Percentiles rank a stretch among this genome's conserved stretches.
phyloP scores from a whole-genome alignment of 1,284 basidiomycete species.

The Sanghuangporus weigelae region DNA sequence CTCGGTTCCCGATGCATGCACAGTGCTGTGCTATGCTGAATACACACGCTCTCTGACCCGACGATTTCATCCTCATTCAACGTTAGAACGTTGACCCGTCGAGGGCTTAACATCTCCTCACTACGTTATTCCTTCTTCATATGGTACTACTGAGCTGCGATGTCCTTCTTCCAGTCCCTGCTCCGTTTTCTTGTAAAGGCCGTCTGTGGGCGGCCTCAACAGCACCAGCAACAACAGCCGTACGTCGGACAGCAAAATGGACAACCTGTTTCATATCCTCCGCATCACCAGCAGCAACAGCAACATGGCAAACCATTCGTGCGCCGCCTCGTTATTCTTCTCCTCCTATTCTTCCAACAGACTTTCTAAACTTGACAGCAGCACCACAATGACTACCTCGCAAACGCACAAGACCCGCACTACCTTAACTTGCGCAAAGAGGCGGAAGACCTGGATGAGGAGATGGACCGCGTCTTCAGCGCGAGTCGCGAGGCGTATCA shows the following conservation, averaged over 20 bases:
- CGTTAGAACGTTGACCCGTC: too few relatives aligned
- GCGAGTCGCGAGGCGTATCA: constrained; percentile 65
- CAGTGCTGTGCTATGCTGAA: too few relatives aligned
- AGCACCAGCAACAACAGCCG: constrained; percentile 21
- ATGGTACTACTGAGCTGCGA: neutral
- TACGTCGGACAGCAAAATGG: neutral
- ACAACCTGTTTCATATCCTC: constrained; percentile 13
- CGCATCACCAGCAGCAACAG: constrained; percentile 15
- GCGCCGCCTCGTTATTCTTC: neutral
- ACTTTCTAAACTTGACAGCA: constrained; percentile 6
- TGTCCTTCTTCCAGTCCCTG: constrained; percentile 7
- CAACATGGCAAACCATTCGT: constrained; percentile 15
- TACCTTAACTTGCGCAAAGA: constrained; percentile 66
- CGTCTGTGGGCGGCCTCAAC: constrained; percentile 22
- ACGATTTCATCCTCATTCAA: too few relatives aligned
- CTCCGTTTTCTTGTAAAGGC: constrained; percentile 21
- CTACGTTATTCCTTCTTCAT: neutral
- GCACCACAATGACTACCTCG: constrained; percentile 52
- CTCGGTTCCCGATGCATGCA: too few relatives aligned
- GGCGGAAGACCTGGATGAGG: constrained; percentile 69
- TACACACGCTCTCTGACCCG: too few relatives aligned
- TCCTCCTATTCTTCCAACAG: neutral
- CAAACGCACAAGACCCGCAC: constrained; percentile 65
- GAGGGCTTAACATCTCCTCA: neutral
- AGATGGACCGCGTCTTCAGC: constrained; percentile 68